These are phyloP conservation scores for Symbiodinium natans DNA, from an alignment of 73 alveolate species.

Conservation along the genomic window DNA sequence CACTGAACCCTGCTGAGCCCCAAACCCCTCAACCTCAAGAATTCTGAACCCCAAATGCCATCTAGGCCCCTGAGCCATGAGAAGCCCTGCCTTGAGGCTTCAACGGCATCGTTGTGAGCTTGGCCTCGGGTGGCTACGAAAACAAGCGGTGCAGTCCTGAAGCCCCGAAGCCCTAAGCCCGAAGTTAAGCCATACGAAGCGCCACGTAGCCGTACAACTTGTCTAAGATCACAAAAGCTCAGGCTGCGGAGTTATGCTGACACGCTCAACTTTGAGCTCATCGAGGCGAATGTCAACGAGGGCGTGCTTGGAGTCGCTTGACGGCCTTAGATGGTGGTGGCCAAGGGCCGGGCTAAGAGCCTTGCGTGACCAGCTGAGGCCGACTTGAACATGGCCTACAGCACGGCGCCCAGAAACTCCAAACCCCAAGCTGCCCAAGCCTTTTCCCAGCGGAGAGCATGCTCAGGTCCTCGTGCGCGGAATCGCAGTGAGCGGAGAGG, in stretches of 20 bases:
- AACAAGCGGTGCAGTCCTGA: not conserved
- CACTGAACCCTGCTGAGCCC: too few species aligned
- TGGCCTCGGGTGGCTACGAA: slow-evolving; percentile 47
- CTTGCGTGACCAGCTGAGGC: slow-evolving; percentile 1
- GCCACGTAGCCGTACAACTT: not conserved
- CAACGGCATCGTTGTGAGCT: slow-evolving; percentile 52
- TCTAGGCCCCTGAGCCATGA: not conserved
- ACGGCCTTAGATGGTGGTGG: not conserved
- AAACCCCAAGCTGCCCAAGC: too few species aligned
- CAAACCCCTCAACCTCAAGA: too few species aligned
- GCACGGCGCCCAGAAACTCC: not conserved
- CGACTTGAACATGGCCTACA: slow-evolving; percentile 16
- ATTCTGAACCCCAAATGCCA: too few species aligned
- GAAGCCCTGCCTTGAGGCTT: not conserved
- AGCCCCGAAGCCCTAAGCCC: not conserved
- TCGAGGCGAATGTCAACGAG: slow-evolving; percentile 68
- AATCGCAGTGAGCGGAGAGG: too few species aligned
- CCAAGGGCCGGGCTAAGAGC: not conserved
- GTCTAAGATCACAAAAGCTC: too few species aligned
- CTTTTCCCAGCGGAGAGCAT: too few species aligned
- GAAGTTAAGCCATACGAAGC: not conserved
- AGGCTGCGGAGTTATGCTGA: slow-evolving; percentile 59
- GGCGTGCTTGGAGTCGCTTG: slow-evolving; percentile 40
- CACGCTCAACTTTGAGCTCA: slow-evolving; percentile 39
- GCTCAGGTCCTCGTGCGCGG: too few species aligned